Base-by-base conservation (phyloP, 768 basidiomycete genomes). In the Pleurotus salmoneostramineus region DNA sequence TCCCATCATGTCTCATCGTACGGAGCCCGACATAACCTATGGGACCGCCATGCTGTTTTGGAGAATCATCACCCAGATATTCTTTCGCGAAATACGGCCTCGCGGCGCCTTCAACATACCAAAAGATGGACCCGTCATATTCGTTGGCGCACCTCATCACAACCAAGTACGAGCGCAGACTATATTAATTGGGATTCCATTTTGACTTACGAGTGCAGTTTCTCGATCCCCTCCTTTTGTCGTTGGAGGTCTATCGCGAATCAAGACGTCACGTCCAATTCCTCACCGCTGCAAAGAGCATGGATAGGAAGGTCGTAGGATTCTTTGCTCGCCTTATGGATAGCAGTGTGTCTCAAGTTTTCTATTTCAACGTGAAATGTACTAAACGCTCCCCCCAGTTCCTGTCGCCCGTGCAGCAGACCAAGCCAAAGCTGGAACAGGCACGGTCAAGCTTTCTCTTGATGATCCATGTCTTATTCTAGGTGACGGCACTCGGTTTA, bases 41-140 rank as follows among this genome's bases (percentile, higher is more conserved):
- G 89, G 94, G 67, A 77, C 83, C 31, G 85, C 85, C 42, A 84
- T 96, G 71, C 68, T 90, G 48, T 93, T 96, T 73, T 96, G 91
- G 92, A 76, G 89, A 58, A 76, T 81, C 2, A 81, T 96, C 58
- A 93, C 91, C 62, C 91, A 91, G 73, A 87, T 98, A 64, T 98
- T 98, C 81, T 98, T 98, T 77, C 80, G 96, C 63, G 96, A 98
- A 74, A 88, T 98, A 65, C 82, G 96, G 58, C 92, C 95, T 3
- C 80, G 96, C 71, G 93, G 96, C 51, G 91, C 95, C 35, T 98
- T 91, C 81, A 92, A 97, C 69, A 92, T 98, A 59, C 96, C 96
- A 27, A 81, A 80, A 58, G 83, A 91, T 58, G 96, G 94, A 0
- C 91, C 96, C 2, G 84, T 96, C 56, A 92, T 98, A 62, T 95